Conservation (phyloP, 305 asterid species). For the Solanum aculeatissimum region DNA sequence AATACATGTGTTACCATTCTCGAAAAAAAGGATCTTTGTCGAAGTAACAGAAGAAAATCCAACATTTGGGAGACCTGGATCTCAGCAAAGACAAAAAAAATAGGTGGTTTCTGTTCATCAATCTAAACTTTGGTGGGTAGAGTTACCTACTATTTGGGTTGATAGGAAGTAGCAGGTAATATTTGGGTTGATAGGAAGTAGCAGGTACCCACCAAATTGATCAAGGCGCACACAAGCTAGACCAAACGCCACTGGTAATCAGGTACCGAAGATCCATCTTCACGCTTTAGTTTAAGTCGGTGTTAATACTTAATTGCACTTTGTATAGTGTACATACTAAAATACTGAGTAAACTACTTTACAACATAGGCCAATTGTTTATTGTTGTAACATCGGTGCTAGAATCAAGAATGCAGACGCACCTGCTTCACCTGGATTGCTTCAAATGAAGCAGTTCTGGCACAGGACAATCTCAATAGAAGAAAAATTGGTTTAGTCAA, state of each 20-base stretch:
- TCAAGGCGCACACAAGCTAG: neutral
- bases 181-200: neutral
- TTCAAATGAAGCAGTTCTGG: neutral
- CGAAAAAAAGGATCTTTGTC: neutral
- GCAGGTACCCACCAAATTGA: neutral
- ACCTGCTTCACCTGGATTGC: neutral
- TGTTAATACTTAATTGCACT: neutral
- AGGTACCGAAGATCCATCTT: neutral
- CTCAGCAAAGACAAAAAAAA: neutral
- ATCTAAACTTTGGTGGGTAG: neutral
- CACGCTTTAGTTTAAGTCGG: neutral
- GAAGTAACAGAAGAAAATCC: neutral
- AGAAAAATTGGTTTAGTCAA: neutral
- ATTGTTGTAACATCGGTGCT: neutral
- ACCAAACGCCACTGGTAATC: neutral
- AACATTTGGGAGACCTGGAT: neutral
- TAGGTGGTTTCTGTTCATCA: neutral
- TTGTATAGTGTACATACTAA: neutral
- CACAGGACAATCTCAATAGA: neutral
- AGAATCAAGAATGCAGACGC: neutral
- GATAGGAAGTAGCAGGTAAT: neutral
- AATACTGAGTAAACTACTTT: neutral
- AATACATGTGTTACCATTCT: neutral
- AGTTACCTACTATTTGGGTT: neutral
- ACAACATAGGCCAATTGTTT: neutral